A percentile compares a stretch with the other conserved stretches of the same genome.
phyloP scores from a whole-genome alignment of 345 rosid species.

The Orychophragmus violaceus region DNA sequence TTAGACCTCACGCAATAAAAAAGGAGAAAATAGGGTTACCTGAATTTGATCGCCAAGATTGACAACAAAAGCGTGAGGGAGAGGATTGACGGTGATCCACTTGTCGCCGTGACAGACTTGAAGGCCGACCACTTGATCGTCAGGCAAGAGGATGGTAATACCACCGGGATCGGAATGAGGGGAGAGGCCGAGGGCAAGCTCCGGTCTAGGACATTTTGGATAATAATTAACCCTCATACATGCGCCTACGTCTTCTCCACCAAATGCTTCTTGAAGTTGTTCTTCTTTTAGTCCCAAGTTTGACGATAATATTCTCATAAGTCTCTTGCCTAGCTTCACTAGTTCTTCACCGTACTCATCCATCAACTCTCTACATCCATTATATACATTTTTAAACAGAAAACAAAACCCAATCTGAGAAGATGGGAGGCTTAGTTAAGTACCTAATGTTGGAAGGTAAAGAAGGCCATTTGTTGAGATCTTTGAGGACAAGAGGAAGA shows the following conservation, averaged over 20 bases:
- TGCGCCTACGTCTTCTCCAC: constrained; percentile 62
- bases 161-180: constrained; percentile 96
- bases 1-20: background rate
- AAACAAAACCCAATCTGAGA: background rate
- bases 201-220: constrained; percentile 89
- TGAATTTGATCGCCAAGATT: constrained; percentile 92
- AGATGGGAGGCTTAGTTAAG: background rate
- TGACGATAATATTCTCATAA: constrained; percentile 60
- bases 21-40: constrained; percentile 37
- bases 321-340: constrained; percentile 45
- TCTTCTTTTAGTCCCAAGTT: constrained; percentile 58
- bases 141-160: constrained; percentile 73
- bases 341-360: constrained; percentile 66
- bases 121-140: constrained; percentile 62
- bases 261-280: constrained; percentile 60
- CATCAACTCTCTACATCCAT: constrained; percentile 45
- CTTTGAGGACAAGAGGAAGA: constrained; percentile 50
- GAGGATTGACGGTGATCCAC: constrained; percentile 86
- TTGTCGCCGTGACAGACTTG: constrained; percentile 56
- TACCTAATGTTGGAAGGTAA: constrained; percentile 57
- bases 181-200: constrained; percentile 72
- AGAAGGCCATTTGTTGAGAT: constrained; percentile 73
- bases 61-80: constrained; percentile 61
- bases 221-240: constrained; percentile 80
- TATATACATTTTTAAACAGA: background rate